phyloP scores from a whole-genome alignment of 2,329 filamentous ascomycete species.

The Cladosporium sp. region DNA sequence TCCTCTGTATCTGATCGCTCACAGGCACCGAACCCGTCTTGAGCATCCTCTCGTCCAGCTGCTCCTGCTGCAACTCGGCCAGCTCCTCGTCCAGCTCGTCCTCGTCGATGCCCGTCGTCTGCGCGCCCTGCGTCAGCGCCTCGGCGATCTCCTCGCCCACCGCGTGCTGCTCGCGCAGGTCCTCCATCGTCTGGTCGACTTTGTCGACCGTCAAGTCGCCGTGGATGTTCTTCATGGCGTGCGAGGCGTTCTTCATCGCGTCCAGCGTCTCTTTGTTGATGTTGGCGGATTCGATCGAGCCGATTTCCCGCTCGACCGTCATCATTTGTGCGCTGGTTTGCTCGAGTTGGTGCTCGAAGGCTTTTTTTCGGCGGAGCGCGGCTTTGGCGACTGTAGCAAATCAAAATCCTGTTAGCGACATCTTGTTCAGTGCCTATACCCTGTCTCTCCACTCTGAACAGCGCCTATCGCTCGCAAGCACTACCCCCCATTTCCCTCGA shows the following conservation, averaged over 20 bases:
- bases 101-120: slow-evolving; percentile 74
- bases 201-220: slow-evolving; percentile 87
- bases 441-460: too few species aligned
- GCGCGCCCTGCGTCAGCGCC: slow-evolving; percentile 69
- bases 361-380: slow-evolving; percentile 90
- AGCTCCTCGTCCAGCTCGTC: slow-evolving; percentile 81
- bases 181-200: slow-evolving; percentile 93
- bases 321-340: slow-evolving; percentile 87
- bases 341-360: slow-evolving; percentile 84
- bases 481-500: too few species aligned
- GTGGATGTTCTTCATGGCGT: slow-evolving; percentile 92
- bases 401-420: slow-evolving; percentile 17
- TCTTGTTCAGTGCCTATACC: too few species aligned
- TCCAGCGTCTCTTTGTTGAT: slow-evolving; percentile 96
- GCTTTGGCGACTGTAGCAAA: slow-evolving; percentile 76
- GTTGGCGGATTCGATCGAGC: slow-evolving; percentile 94
- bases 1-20: slow-evolving; percentile 69
- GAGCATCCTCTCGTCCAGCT: slow-evolving; percentile 90
- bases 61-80: slow-evolving; percentile 82
- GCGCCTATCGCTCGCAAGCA: too few species aligned
- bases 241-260: slow-evolving; percentile 86
- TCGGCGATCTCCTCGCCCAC: slow-evolving; percentile 90
- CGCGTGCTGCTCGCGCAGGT: slow-evolving; percentile 84
- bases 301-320: slow-evolving; percentile 92
- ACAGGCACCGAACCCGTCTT: slow-evolving; percentile 82